These are phyloP conservation scores for Pichia californica DNA, from an alignment of 805 yeast genomes.

Conservation along the genomic window DNA sequence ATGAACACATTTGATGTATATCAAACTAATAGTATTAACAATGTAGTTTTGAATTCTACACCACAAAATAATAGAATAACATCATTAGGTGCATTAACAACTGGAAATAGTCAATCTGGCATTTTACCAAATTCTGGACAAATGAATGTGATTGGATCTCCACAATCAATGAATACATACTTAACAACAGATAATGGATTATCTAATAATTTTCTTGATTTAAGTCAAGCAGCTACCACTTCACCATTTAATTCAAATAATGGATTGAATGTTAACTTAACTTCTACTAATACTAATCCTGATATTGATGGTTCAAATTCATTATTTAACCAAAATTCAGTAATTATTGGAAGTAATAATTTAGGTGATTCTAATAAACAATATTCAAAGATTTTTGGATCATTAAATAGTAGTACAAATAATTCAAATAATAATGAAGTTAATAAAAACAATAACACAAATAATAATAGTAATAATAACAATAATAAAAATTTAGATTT, in stretches of 20 bases:
- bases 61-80: conserved; percentile 12
- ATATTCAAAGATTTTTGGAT: conserved; percentile 3
- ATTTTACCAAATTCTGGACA: neutral
- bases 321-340: conserved; percentile 12
- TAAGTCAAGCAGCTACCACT: conserved; percentile 15
- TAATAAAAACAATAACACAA: neutral
- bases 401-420: neutral
- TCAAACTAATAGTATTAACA: neutral
- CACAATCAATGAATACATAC: conserved; percentile 2
- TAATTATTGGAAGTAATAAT: conserved; percentile 9
- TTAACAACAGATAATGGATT: neutral
- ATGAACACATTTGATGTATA: conserved; percentile 10
- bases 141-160: conserved; percentile 5
- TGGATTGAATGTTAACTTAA: neutral
- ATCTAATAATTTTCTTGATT: conserved; percentile 5
- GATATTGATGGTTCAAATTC: neutral
- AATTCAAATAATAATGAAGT: neutral
- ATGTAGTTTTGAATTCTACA: conserved; percentile 6
- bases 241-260: conserved; percentile 12
- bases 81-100: conserved; percentile 17
- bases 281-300: neutral
- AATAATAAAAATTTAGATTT: conserved; percentile 9
- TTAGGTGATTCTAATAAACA: conserved; percentile 2
- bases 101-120: conserved; percentile 5
- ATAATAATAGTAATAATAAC: neutral